Evolutionary conservation across 345 rosid species (phyloP).

Genomic region (Punica granatum): DNA sequence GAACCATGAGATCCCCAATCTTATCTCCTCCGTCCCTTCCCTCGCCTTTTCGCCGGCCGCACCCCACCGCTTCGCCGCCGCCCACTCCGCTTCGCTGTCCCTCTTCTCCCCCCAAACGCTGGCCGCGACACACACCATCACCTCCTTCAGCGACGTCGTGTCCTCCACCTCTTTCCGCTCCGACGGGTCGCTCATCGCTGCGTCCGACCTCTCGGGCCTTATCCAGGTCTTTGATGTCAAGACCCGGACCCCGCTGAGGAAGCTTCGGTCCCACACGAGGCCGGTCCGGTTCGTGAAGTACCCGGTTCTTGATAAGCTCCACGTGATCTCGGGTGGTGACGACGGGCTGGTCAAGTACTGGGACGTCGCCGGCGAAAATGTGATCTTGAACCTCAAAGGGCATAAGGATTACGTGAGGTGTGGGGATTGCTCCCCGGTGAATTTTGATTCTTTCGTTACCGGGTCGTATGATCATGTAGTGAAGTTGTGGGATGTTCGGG

Average conservation of each 20-base stretch:
- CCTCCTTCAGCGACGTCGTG: conserved; percentile 72
- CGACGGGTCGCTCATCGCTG: conserved; percentile 80
- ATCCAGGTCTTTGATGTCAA: conserved; percentile 70
- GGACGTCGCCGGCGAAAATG: conserved; percentile 74
- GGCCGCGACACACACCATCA: conserved; percentile 33
- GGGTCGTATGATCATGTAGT: conserved; percentile 94
- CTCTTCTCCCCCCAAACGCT: conserved; percentile 48
- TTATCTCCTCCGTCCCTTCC: conserved; percentile 52
- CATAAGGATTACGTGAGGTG: conserved; percentile 92
- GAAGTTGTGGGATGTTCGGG: conserved; percentile 89
- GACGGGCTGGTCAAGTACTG: conserved; percentile 86
- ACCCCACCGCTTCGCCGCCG: conserved; percentile 58
- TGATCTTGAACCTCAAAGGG: conserved; percentile 51
- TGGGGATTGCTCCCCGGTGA: conserved; percentile 77
- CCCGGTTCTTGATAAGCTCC: conserved; percentile 75
- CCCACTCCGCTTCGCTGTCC: conserved; percentile 63
- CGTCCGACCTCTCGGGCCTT: conserved; percentile 73
- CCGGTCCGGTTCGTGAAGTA: conserved; percentile 77
- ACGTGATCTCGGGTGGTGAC: conserved; percentile 84
- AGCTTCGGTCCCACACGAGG: conserved; percentile 67
- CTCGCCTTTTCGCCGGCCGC: conserved; percentile 56
- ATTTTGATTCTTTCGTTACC: conserved; percentile 53
- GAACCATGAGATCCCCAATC: conserved; percentile 38
- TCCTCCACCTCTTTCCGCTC: conserved; percentile 72
- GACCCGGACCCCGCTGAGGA: conserved; percentile 67